Evolutionary conservation across 2,329 filamentous ascomycete species (phyloP).

Genomic region (Pestalotiopsis sp.): DNA sequence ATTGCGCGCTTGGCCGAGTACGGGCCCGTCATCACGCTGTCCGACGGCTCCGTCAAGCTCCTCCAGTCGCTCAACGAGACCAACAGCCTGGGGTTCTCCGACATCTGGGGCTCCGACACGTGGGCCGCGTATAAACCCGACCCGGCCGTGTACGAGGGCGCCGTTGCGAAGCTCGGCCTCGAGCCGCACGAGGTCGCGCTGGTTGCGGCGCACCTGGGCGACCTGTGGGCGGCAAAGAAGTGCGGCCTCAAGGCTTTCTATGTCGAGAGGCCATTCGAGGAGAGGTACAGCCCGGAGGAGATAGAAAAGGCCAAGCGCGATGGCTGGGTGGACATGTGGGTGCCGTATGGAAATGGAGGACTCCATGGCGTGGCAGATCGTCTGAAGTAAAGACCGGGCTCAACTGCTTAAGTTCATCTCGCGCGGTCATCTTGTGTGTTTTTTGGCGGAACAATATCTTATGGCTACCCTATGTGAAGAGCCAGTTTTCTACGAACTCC

Average conservation of each 20-base stretch:
- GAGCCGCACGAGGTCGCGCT: conserved; percentile 53
- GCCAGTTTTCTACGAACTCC: too few species aligned
- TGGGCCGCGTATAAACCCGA: conserved; percentile 64
- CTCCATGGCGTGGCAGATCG: conserved; percentile 7
- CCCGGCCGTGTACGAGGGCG: conserved; percentile 56
- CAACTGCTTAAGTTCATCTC: too few species aligned
- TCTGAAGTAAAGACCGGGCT: background rate
- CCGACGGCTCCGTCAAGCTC: conserved; percentile 59
- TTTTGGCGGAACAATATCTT: too few species aligned
- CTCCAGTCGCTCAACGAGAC: conserved; percentile 51
- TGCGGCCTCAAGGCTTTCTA: conserved; percentile 60
- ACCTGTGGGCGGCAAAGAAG: conserved; percentile 57
- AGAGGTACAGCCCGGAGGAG: conserved; percentile 45
- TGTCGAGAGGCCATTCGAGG: conserved; percentile 57
- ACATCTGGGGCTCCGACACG: conserved; percentile 55
- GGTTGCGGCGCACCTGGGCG: conserved; percentile 60
- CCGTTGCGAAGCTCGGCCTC: conserved; percentile 48
- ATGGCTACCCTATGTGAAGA: too few species aligned
- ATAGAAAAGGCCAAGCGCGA: conserved; percentile 42
- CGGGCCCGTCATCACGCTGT: conserved; percentile 56
- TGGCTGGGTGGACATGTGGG: conserved; percentile 60
- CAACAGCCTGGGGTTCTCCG: conserved; percentile 51
- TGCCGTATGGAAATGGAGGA: conserved; percentile 27
- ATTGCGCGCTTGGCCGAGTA: conserved; percentile 44
- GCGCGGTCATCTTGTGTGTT: too few species aligned